phyloP scores from a whole-genome alignment of 2,329 filamentous ascomycete species.

The Neophaeococcomyces mojaviensis region DNA sequence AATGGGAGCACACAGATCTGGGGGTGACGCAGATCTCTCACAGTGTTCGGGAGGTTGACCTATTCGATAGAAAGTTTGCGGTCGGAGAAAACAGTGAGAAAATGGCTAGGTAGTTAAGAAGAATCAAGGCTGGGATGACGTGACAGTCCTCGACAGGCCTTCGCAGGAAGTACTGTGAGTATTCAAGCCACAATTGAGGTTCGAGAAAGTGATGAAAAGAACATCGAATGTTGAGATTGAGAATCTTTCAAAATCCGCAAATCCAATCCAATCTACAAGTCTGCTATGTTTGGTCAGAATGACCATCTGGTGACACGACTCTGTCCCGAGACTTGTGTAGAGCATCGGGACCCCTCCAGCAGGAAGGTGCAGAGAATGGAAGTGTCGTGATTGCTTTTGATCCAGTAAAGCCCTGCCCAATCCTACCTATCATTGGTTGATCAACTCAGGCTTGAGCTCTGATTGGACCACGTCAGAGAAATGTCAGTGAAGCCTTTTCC shows the following conservation, averaged over 20 bases:
- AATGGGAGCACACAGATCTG: conserved; percentile 16
- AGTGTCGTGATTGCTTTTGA: conserved; percentile 12
- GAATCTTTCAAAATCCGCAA: not conserved
- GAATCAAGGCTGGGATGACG: conserved; percentile 9
- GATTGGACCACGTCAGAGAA: conserved; percentile 17
- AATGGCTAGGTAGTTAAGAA: conserved; percentile 5
- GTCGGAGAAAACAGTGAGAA: conserved; percentile 4
- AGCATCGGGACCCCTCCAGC: conserved; percentile 3
- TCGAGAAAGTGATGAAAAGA: conserved; percentile 7
- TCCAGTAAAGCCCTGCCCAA: conserved; percentile 13
- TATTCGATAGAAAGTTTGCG: conserved; percentile 3
- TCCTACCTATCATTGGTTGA: not conserved
- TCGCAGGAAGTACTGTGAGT: conserved; percentile 6
- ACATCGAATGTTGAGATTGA: not conserved
- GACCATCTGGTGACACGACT: conserved; percentile 1
- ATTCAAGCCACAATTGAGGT: not conserved
- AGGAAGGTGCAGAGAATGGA: conserved; percentile 9
- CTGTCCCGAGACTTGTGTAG: conserved; percentile 1
- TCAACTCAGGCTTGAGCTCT: conserved; percentile 6
- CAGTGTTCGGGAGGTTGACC: conserved; percentile 10
- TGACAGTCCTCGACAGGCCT: conserved; percentile 6
- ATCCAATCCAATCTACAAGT: no score
- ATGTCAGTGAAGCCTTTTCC: conserved; percentile 15
- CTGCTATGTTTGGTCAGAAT: not conserved
- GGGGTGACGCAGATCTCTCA: conserved; percentile 20